These are phyloP conservation scores for Acacia pycnantha DNA, from an alignment of 331 rosid genomes.

Conservation along the genomic window DNA sequence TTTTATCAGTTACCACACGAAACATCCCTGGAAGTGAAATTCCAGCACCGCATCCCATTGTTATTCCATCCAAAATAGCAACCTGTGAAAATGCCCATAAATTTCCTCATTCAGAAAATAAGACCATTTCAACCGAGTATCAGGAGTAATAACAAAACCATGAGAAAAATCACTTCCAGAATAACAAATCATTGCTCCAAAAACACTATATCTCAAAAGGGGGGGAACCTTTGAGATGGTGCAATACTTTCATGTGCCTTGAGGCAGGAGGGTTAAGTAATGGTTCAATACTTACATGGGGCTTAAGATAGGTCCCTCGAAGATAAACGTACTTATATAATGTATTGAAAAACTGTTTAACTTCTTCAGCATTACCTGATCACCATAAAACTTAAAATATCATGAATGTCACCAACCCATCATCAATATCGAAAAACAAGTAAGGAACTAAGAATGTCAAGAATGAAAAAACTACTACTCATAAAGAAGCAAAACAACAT, in stretches of 20 bases:
- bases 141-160: not conserved
- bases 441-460: constrained; percentile 2
- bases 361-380: constrained; percentile 77
- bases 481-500: constrained; percentile 2
- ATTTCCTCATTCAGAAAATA: constrained; percentile 1
- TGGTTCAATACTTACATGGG: constrained; percentile 67
- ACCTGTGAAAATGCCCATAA: constrained; percentile 51
- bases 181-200: constrained; percentile 15
- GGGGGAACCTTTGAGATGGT: not conserved
- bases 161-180: not conserved
- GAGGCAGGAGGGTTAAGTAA: constrained; percentile 36
- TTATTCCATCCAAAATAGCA: constrained; percentile 82
- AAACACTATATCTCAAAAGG: constrained; percentile 24
- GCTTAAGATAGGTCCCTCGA: constrained; percentile 91
- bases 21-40: constrained; percentile 92
- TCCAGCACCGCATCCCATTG: constrained; percentile 96
- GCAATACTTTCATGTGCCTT: constrained; percentile 78
- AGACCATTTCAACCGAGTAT: not conserved
- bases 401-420: not conserved
- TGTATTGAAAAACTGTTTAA: constrained; percentile 67
- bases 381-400: constrained; percentile 18
- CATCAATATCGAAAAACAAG: not conserved
- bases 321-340: constrained; percentile 80
- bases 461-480: not conserved
- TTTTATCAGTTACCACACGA: constrained; percentile 79